A percentile compares a stretch with the other conserved stretches of the same genome.
These are phyloP conservation scores for Lavandula angustifolia DNA, from an alignment of 257 asterid species.

Conservation along the genomic window DNA sequence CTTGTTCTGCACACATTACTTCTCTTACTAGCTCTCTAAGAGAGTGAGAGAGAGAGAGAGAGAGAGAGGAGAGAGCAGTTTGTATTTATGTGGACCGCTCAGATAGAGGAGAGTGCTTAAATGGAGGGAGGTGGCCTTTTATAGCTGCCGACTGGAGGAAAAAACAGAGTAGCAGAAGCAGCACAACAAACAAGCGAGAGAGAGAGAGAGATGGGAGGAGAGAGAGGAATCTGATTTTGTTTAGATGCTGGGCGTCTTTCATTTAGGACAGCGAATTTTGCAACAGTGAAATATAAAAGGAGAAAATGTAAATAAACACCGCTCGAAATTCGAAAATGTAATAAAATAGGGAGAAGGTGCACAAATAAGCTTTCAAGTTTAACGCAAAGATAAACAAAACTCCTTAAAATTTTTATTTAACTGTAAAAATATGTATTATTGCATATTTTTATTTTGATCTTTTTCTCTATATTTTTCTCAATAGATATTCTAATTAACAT, in stretches of 20 bases:
- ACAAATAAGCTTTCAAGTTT: too few species aligned
- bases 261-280: slow-evolving; percentile 29
- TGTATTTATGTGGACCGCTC: slow-evolving; percentile 24
- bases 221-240: slow-evolving; percentile 55
- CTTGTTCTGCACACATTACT: slow-evolving; percentile 75
- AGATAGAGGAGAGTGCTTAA: slow-evolving; percentile 30
- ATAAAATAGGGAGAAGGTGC: too few species aligned
- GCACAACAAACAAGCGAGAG: slow-evolving; percentile 39
- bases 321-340: too few species aligned
- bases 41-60: neutral
- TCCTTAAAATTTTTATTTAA: too few species aligned
- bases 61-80: slow-evolving; percentile 19
- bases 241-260: slow-evolving; percentile 37
- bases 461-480: too few species aligned
- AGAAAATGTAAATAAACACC: neutral
- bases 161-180: slow-evolving; percentile 33
- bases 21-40: slow-evolving; percentile 4
- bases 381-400: too few species aligned
- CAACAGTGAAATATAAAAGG: slow-evolving; percentile 2
- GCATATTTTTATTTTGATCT: too few species aligned
- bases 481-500: too few species aligned
- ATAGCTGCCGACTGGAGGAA: slow-evolving; percentile 49
- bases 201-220: slow-evolving; percentile 34
- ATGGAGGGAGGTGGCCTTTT: slow-evolving; percentile 47
- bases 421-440: too few species aligned